These are phyloP conservation scores for Climacium dendroides DNA, from an alignment of 225 moss, liverwort and hornwort species.

Conservation along the genomic window DNA sequence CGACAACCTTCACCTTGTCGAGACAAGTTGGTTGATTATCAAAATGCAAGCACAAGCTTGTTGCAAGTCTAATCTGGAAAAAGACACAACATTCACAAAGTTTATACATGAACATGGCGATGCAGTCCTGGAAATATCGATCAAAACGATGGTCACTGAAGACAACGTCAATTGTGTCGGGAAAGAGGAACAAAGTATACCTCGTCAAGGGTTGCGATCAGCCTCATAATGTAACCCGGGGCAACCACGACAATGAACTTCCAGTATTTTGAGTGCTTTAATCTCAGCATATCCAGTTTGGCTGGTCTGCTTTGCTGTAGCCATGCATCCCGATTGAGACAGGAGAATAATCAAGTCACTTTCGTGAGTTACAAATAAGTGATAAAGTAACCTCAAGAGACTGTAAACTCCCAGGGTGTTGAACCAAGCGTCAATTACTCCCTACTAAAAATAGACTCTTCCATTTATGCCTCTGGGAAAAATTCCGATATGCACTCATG, in stretches of 20 bases:
- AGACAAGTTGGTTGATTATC: constrained; percentile 6
- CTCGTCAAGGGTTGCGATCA: constrained; percentile 21
- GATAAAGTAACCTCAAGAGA: neutral
- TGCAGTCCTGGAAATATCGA: neutral
- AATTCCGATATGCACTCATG: neutral
- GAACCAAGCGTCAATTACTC: neutral
- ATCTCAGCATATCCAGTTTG: neutral
- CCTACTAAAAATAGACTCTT: neutral
- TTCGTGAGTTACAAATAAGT: neutral
- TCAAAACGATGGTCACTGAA: neutral
- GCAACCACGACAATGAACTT: constrained; percentile 8
- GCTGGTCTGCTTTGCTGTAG: constrained; percentile 2
- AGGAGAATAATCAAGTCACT: neutral
- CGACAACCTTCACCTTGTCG: neutral
- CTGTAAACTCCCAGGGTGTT: neutral
- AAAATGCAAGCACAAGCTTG: constrained; percentile 21
- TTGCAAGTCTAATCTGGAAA: constrained; percentile 32
- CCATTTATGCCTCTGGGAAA: neutral
- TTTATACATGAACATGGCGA: neutral
- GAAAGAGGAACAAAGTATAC: neutral
- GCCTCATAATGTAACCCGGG: constrained; percentile 22
- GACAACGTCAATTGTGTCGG: neutral
- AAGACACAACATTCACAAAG: neutral
- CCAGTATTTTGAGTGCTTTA: constrained; percentile 10
- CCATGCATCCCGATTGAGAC: neutral